Percentiles rank a stretch among this genome's conserved stretches.
Evolutionary conservation across 371 early-diverging fungal species (phyloP).

Genomic region (Racocetra persica): DNA sequence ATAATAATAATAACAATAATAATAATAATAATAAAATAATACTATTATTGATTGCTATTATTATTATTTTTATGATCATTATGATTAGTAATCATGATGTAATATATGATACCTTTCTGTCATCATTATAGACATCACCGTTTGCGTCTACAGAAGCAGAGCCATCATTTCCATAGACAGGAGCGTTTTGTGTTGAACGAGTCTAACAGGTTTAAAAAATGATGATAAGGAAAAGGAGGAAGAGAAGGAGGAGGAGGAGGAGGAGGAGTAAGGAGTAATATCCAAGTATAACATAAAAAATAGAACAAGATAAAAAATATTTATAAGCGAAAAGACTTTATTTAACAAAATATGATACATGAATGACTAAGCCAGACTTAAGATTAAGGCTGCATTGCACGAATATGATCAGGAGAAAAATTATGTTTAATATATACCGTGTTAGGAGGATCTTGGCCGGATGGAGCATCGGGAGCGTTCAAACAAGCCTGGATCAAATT

Average conservation of each 20-base stretch:
- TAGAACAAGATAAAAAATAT: background rate
- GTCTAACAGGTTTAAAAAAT: background rate
- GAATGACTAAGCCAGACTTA: background rate
- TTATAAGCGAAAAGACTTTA: background rate
- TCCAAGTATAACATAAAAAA: background rate
- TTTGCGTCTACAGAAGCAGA: constrained; percentile 32
- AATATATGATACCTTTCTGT: constrained; percentile 36
- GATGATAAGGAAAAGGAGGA: too few species aligned
- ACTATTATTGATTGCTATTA: background rate
- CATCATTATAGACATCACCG: constrained; percentile 29
- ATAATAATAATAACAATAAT: background rate
- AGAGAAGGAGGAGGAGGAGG: too few species aligned
- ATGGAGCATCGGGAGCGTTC: constrained; percentile 78
- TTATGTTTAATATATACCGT: constrained; percentile 13
- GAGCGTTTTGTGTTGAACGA: constrained; percentile 9
- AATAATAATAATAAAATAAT: background rate
- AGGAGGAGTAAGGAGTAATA: too few species aligned
- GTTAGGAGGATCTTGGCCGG: constrained; percentile 30
- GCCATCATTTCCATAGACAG: constrained; percentile 35
- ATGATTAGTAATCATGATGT: too few species aligned
- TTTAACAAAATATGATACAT: background rate
- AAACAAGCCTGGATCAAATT: constrained; percentile 95
- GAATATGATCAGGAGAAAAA: background rate
- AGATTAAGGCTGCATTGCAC: background rate
- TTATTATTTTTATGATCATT: background rate